A percentile compares a stretch with the other conserved stretches of the same genome.
Evolutionary conservation across 306 rosid species (phyloP).

Genomic region (Dicorynia guianensis): DNA sequence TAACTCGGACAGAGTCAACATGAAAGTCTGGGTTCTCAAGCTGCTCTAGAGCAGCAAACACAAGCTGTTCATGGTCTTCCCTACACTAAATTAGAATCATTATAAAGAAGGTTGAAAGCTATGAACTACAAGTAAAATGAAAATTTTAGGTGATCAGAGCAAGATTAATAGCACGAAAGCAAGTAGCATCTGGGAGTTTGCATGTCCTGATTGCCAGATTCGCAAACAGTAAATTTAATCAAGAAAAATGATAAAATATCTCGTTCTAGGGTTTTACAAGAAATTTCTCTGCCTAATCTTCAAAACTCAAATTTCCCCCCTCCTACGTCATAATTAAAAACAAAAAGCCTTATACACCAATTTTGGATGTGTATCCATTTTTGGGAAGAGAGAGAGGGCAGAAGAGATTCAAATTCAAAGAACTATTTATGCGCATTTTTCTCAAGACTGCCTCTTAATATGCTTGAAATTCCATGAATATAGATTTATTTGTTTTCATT

Average conservation of each 20-base stretch:
- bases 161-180: neutral
- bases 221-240: neutral
- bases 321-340: neutral
- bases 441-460: neutral
- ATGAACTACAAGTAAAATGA: neutral
- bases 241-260: too few relatives aligned
- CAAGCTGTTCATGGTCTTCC: slow-evolving; percentile 75
- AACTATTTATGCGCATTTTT: neutral
- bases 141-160: neutral
- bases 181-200: neutral
- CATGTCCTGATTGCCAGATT: neutral
- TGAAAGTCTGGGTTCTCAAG: slow-evolving; percentile 80
- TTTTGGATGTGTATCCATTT: neutral
- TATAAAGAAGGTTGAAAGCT: neutral
- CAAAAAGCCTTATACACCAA: neutral
- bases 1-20: slow-evolving; percentile 50
- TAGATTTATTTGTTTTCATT: neutral
- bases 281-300: too few relatives aligned
- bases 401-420: neutral
- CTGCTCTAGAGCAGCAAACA: slow-evolving; percentile 72
- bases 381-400: neutral
- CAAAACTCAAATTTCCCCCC: too few relatives aligned
- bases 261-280: too few relatives aligned
- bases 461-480: neutral
- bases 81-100: slow-evolving; percentile 48